Evolutionary conservation across 768 basidiomycete genomes (phyloP).

Genomic region (Pleurotus salmoneostramineus): DNA sequence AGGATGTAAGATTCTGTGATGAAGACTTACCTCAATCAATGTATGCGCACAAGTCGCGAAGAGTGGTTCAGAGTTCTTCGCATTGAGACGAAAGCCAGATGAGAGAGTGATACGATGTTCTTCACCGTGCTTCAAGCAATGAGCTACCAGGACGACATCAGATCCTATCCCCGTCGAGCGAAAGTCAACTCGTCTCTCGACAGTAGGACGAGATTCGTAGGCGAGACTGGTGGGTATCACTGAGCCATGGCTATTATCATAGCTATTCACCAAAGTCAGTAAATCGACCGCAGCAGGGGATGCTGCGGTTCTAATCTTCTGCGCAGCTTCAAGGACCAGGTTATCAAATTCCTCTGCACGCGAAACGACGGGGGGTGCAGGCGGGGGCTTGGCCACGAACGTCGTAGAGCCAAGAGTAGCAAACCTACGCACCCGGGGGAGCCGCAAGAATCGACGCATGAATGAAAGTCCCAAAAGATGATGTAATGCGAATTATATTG

Average conservation of each 20-base stretch:
- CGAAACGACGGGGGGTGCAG: background rate
- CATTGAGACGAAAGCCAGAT: conserved; percentile 44
- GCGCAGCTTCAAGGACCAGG: background rate
- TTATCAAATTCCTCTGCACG: background rate
- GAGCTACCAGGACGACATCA: conserved; percentile 46
- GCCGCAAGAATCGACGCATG: background rate
- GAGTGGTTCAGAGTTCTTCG: conserved; percentile 23
- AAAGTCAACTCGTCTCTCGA: conserved; percentile 21
- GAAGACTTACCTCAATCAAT: conserved; percentile 46
- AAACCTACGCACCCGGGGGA: background rate
- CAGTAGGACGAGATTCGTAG: conserved; percentile 47
- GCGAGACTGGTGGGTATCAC: conserved; percentile 38
- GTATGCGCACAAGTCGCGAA: conserved; percentile 62
- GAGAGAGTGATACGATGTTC: conserved; percentile 45
- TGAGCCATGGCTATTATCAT: conserved; percentile 33
- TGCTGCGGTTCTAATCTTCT: background rate
- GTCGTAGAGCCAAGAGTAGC: background rate
- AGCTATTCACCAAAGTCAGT: conserved; percentile 30
- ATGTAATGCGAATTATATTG: no score
- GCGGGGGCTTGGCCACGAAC: background rate
- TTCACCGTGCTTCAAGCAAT: conserved; percentile 34
- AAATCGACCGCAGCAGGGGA: background rate
- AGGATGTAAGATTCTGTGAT: conserved; percentile 2
- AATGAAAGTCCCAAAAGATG: background rate
- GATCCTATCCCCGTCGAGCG: conserved; percentile 19